These are phyloP conservation scores for Fusarium sp. DNA, from an alignment of 2,329 filamentous ascomycete species.

Conservation along the genomic window DNA sequence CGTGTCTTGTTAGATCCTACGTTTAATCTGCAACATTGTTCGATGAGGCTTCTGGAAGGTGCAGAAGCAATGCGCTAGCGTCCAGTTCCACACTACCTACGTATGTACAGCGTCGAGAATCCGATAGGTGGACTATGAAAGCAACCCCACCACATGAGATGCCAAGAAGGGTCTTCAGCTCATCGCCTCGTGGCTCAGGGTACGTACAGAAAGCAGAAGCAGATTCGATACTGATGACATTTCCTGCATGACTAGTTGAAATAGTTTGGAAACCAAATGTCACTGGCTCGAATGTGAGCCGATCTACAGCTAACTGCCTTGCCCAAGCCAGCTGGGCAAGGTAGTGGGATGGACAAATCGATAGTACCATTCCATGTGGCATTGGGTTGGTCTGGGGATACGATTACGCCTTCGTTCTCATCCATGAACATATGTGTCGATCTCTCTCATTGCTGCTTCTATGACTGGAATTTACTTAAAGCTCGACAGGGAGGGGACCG, in stretches of 20 bases:
- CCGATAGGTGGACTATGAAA: slow-evolving; percentile 48
- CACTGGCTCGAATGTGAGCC: slow-evolving; percentile 9
- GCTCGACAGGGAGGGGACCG: slow-evolving; percentile 35
- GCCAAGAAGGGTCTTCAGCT: slow-evolving; percentile 49
- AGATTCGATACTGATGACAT: slow-evolving; percentile 20
- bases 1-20: slow-evolving; percentile 10
- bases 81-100: slow-evolving; percentile 7
- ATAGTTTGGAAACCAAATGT: slow-evolving; percentile 28
- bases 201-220: slow-evolving; percentile 17
- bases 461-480: slow-evolving; percentile 35
- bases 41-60: slow-evolving; percentile 48
- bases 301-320: slow-evolving; percentile 32
- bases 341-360: slow-evolving; percentile 33
- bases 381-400: slow-evolving; percentile 36
- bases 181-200: slow-evolving; percentile 20
- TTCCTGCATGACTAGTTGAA: slow-evolving; percentile 12
- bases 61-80: slow-evolving; percentile 31
- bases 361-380: slow-evolving; percentile 32
- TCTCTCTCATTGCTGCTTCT: slow-evolving; percentile 25
- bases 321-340: slow-evolving; percentile 9
- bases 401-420: slow-evolving; percentile 28
- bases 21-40: slow-evolving; percentile 42
- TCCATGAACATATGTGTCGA: slow-evolving; percentile 26
- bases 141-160: slow-evolving; percentile 35
- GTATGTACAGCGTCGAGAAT: slow-evolving; percentile 18